Percentiles rank a stretch among this genome's conserved stretches.
phyloP scores from a whole-genome alignment of 441 rosid genomes.

The Bocquillonia castaneifolia region DNA sequence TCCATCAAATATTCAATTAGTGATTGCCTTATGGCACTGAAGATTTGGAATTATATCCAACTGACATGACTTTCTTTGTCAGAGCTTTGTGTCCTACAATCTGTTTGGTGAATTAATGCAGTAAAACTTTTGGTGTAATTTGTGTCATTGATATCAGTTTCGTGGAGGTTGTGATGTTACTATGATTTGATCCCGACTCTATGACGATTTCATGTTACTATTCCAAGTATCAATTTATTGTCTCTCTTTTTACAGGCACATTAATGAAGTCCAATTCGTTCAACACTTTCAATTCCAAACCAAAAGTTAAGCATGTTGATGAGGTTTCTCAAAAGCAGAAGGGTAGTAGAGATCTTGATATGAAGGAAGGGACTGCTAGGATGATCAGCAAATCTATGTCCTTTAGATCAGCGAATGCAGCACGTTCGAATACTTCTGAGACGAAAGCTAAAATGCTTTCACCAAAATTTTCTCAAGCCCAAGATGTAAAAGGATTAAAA shows the following conservation, averaged over 20 bases:
- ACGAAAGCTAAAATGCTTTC: conserved; percentile 52
- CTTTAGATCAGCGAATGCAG: conserved; percentile 51
- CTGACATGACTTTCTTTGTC: neutral
- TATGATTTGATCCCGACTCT: conserved; percentile 1
- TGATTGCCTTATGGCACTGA: neutral
- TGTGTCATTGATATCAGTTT: neutral
- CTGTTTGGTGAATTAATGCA: neutral
- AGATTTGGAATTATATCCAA: neutral
- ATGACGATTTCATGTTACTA: neutral
- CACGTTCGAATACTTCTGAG: conserved; percentile 45
- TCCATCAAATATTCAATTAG: neutral
- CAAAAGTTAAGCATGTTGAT: conserved; percentile 62
- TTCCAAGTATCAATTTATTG: conserved; percentile 14
- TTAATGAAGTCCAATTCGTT: conserved; percentile 76
- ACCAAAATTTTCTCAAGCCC: conserved; percentile 47
- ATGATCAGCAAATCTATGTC: conserved; percentile 66
- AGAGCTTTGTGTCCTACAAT: neutral
- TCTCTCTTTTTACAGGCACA: conserved; percentile 44
- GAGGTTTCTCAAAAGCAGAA: conserved; percentile 60
- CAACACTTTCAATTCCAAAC: conserved; percentile 47
- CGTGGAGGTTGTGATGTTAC: neutral
- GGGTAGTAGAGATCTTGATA: conserved; percentile 44
- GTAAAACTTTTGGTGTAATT: neutral
- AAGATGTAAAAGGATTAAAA: conserved; percentile 54
- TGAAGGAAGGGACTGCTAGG: conserved; percentile 52